phyloP scores from a whole-genome alignment of 2,329 filamentous ascomycete genomes.

The Eutypa lata region DNA sequence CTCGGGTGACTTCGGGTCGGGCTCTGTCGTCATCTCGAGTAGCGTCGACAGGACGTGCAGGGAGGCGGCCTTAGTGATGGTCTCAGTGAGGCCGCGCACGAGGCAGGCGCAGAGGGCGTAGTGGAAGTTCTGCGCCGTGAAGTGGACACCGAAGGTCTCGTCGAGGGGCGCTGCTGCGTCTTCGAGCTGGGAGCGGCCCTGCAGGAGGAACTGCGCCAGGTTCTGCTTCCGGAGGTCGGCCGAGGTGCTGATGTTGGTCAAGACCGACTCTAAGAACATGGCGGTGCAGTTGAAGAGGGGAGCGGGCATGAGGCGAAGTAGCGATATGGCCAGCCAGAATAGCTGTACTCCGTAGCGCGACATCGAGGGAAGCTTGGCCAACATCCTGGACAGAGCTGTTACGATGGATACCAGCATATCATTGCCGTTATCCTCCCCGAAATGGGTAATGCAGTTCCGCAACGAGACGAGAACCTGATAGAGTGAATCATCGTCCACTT shows the following conservation, averaged over 20 bases:
- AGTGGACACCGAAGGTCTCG: slow-evolving; percentile 64
- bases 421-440: slow-evolving; percentile 60
- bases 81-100: slow-evolving; percentile 61
- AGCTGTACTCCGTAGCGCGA: slow-evolving; percentile 67
- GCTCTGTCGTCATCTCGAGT: slow-evolving; percentile 48
- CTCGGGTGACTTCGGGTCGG: slow-evolving; percentile 30
- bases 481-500: slow-evolving; percentile 68
- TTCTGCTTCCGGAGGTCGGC: slow-evolving; percentile 57
- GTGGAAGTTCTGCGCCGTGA: slow-evolving; percentile 63
- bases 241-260: slow-evolving; percentile 61
- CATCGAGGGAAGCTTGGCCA: slow-evolving; percentile 62
- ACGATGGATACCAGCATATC: slow-evolving; percentile 69
- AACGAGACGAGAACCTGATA: slow-evolving; percentile 69
- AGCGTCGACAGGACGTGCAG: slow-evolving; percentile 62
- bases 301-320: slow-evolving; percentile 61
- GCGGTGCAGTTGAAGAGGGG: slow-evolving; percentile 64
- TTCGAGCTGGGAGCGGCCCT: slow-evolving; percentile 58
- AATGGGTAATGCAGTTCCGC: slow-evolving; percentile 61
- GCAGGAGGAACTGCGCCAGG: slow-evolving; percentile 58
- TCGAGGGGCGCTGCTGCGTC: slow-evolving; percentile 61
- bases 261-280: slow-evolving; percentile 60
- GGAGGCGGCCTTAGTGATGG: slow-evolving; percentile 55
- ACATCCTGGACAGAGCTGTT: slow-evolving; percentile 67
- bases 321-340: slow-evolving; percentile 67
- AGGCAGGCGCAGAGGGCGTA: slow-evolving; percentile 64